phyloP scores from a whole-genome alignment of 345 rosid genomes.

The Salix udensis region DNA sequence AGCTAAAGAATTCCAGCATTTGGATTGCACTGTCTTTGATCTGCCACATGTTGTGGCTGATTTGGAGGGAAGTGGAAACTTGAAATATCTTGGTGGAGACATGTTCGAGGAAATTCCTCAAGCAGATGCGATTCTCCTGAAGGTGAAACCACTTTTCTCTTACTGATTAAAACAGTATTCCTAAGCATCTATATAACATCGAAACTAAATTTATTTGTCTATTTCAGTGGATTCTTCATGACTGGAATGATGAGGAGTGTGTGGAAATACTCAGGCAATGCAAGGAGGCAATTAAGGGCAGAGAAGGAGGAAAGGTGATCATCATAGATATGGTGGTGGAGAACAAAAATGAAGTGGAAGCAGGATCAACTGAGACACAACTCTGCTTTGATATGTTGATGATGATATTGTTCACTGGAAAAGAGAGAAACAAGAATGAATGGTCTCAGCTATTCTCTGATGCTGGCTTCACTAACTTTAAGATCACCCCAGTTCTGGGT shows the following conservation, averaged over 20 bases:
- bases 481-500: neutral
- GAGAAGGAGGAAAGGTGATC: too few species aligned
- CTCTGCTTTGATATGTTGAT: conserved; percentile 26
- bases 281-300: too few species aligned
- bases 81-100: conserved; percentile 5
- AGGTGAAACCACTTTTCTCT: neutral
- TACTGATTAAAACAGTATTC: neutral
- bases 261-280: too few species aligned
- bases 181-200: neutral
- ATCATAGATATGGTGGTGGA: conserved; percentile 7
- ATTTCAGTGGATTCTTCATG: too few species aligned
- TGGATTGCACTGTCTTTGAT: conserved; percentile 20
- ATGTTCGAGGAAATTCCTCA: conserved; percentile 7
- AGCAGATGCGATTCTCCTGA: conserved; percentile 2
- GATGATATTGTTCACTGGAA: conserved; percentile 9
- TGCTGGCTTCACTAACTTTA: conserved; percentile 23
- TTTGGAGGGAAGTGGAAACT: neutral
- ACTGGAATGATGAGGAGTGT: too few species aligned
- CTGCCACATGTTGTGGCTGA: conserved; percentile 15
- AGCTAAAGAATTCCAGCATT: conserved; percentile 11
- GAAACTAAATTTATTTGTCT: too few species aligned
- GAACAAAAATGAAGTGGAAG: neutral
- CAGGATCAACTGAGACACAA: conserved; percentile 5
- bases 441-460: conserved; percentile 26
- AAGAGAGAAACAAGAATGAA: conserved; percentile 21